Conservation (phyloP, 2,329 filamentous ascomycete species). For the Verruconis gallopava region DNA sequence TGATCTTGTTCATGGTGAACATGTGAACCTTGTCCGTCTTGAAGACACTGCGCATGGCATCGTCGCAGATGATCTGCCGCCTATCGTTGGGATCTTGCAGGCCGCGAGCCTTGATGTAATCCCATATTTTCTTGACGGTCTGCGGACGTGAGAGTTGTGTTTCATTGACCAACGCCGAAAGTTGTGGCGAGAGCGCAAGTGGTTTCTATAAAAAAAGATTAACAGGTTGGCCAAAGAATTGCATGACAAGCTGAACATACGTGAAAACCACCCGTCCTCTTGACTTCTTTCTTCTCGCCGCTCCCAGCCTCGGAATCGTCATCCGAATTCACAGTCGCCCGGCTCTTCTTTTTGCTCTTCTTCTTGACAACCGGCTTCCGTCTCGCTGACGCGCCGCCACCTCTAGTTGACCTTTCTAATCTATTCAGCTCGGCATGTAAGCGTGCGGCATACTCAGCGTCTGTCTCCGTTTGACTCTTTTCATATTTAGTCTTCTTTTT, state of each 20-base stretch:
- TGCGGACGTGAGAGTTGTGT: constrained; percentile 73
- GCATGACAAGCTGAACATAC: constrained; percentile 33
- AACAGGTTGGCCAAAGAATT: constrained; percentile 26
- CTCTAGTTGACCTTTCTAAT: constrained; percentile 58
- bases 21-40: constrained; percentile 86
- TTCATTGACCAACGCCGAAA: constrained; percentile 59
- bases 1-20: constrained; percentile 98
- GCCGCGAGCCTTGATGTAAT: constrained; percentile 77
- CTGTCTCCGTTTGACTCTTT: constrained; percentile 56
- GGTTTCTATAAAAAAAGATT: constrained; percentile 45
- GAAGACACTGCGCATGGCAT: constrained; percentile 82
- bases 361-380: constrained; percentile 37
- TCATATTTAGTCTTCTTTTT: constrained; percentile 50
- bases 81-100: constrained; percentile 87
- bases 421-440: constrained; percentile 88
- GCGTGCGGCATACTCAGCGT: constrained; percentile 75
- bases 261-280: constrained; percentile 82
- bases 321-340: constrained; percentile 59
- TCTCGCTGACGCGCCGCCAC: constrained; percentile 47
- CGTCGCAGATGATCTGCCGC: constrained; percentile 86
- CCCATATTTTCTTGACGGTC: constrained; percentile 93
- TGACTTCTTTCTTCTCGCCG: constrained; percentile 50
- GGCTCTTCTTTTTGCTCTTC: constrained; percentile 56
- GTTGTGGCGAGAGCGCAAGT: constrained; percentile 57
- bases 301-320: constrained; percentile 59